Percentiles rank a stretch among this genome's conserved stretches.
Conservation (phyloP, 2,329 filamentous ascomycete genomes). For the Ophiostoma angusticollis region DNA sequence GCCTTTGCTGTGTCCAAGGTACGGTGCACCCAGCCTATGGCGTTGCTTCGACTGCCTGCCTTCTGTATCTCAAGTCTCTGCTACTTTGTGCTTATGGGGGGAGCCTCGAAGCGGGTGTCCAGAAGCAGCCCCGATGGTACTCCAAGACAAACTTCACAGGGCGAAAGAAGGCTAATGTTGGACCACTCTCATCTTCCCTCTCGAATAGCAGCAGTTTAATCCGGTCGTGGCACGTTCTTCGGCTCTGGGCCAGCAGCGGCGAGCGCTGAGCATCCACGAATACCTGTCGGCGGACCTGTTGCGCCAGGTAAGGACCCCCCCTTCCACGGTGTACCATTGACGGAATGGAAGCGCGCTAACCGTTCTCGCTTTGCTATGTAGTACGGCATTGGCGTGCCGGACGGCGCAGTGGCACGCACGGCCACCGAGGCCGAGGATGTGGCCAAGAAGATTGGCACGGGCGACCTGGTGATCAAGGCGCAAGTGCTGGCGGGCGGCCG, state of each 20-base stretch:
- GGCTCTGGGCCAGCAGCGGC: slow-evolving; percentile 59
- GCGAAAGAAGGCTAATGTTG: too few relatives aligned
- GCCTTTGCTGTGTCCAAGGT: slow-evolving; percentile 69
- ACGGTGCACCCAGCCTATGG: too few relatives aligned
- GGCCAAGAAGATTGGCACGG: slow-evolving; percentile 79
- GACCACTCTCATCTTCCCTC: too few relatives aligned
- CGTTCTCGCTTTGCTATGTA: slow-evolving; percentile 32
- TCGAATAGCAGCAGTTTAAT: slow-evolving; percentile 25
- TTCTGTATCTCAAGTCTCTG: neutral
- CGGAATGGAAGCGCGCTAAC: too few relatives aligned
- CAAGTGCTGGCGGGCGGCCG: slow-evolving; percentile 95
- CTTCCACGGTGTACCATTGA: too few relatives aligned
- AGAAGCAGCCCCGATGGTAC: too few relatives aligned
- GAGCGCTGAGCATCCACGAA: slow-evolving; percentile 93
- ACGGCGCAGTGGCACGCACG: slow-evolving; percentile 72
- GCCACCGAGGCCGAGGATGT: slow-evolving; percentile 82
- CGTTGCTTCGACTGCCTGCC: too few relatives aligned
- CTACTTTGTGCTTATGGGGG: slow-evolving; percentile 3
- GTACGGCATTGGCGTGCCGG: slow-evolving; percentile 91
- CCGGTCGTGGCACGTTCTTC: slow-evolving; percentile 41
- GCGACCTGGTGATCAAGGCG: slow-evolving; percentile 99
- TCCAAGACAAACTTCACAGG: too few relatives aligned
- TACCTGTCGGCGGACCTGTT: slow-evolving; percentile 92
- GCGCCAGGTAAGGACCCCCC: slow-evolving; percentile 53
- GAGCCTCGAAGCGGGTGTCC: too few relatives aligned